A percentile compares a stretch with the other conserved stretches of the same genome.
Evolutionary conservation across 768 basidiomycete genomes (phyloP).

Genomic region (Amanita phalloides): DNA sequence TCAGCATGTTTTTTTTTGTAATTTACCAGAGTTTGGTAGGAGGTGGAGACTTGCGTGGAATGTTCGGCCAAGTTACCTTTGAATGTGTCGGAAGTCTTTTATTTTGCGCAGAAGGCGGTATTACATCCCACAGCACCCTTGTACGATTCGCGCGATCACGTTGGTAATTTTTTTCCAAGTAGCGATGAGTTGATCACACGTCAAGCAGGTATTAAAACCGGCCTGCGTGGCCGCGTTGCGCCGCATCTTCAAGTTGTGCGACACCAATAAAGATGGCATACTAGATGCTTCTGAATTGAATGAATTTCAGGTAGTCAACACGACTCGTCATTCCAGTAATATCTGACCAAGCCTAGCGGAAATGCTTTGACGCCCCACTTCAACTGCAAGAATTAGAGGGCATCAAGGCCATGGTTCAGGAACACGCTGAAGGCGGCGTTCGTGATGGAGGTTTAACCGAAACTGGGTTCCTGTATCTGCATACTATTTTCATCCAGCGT

Average conservation of each 20-base stretch:
- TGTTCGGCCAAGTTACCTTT: conserved; percentile 86
- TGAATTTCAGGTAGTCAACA: conserved; percentile 81
- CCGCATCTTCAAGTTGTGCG: conserved; percentile 95
- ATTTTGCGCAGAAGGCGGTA: conserved; percentile 97
- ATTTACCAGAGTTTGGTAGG: conserved; percentile 35
- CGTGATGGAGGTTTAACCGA: conserved; percentile 80
- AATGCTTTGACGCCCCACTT: conserved; percentile 91
- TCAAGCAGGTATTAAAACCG: conserved; percentile 73
- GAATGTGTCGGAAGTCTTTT: conserved; percentile 96
- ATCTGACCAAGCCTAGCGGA: conserved; percentile 40
- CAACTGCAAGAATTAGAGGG: conserved; percentile 92
- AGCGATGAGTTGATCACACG: conserved; percentile 6
- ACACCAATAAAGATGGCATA: conserved; percentile 88
- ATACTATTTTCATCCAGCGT: conserved; percentile 94
- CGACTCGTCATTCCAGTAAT: background rate
- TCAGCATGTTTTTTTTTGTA: conserved; percentile 4
- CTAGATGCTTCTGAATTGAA: conserved; percentile 87
- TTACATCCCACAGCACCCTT: conserved; percentile 93
- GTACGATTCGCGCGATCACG: conserved; percentile 94
- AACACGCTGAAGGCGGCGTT: conserved; percentile 67
- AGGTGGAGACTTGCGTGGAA: conserved; percentile 97
- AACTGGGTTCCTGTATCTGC: conserved; percentile 86
- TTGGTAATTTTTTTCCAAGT: conserved; percentile 23
- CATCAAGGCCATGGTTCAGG: conserved; percentile 86
- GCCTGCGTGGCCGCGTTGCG: conserved; percentile 80